A percentile compares a stretch with the other conserved stretches of the same genome.
Evolutionary conservation across 2,329 filamentous ascomycete species (phyloP).

Genomic region (Dothideomycetes sp.): DNA sequence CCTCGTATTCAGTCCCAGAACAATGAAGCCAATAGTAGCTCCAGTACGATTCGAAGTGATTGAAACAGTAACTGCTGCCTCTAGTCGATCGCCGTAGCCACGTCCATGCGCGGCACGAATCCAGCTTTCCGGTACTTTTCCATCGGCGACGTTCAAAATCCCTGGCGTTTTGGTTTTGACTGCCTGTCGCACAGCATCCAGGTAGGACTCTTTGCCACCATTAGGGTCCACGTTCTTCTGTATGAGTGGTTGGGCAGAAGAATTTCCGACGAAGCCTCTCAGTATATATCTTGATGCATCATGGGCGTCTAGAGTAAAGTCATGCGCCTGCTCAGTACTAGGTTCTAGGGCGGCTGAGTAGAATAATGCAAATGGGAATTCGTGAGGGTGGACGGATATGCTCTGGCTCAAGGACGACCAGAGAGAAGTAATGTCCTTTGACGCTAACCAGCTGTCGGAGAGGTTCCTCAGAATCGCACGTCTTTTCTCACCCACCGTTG

Average conservation of each 20-base stretch:
- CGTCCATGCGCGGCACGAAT: conserved; percentile 1
- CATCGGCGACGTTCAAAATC: neutral
- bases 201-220: neutral
- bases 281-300: neutral
- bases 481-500: conserved; percentile 4
- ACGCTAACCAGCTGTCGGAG: conserved; percentile 1
- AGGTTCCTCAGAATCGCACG: conserved; percentile 5
- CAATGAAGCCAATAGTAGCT: conserved; percentile 7
- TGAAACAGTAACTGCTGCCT: conserved; percentile 5
- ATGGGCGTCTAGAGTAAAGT: neutral
- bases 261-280: neutral
- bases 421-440: conserved; percentile 5
- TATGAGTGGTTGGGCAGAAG: neutral
- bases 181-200: neutral
- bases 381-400: conserved; percentile 2
- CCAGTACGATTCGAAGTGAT: conserved; percentile 4
- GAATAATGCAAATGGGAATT: conserved; percentile 11
- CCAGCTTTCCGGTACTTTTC: neutral
- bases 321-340: neutral
- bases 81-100: conserved; percentile 1
- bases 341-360: conserved; percentile 4
- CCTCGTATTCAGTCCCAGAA: conserved; percentile 5
- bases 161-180: neutral
- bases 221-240: neutral
- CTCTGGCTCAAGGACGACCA: conserved; percentile 7